Evolutionary conservation across 1,284 basidiomycete genomes (phyloP), one percentile per base, ranked within the genome.

Genomic region (Thelephora terrestris): DNA sequence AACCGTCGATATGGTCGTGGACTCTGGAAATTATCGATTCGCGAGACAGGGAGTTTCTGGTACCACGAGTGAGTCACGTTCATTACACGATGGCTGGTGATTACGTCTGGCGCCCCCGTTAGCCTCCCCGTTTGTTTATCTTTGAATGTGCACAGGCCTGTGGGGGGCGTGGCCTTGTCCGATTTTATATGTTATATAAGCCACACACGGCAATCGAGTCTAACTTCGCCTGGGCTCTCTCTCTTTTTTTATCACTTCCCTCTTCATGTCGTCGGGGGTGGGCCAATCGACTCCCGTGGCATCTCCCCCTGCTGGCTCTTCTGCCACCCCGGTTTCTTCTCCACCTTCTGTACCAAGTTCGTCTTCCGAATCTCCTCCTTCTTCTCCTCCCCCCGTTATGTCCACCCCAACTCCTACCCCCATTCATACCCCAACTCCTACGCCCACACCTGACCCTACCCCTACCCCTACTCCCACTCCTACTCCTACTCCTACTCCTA

Each of bases 291-390:
- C 45, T 34, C 10, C 29, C 10, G 12, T 38, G 43, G 23, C 49
- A 2, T 27, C 45, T 14, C 5, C 46, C 32, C 5, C 38, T 18
- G 16, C 29, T 43, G 46, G 54, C 23, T 38, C 56, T 17, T 52
- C 50, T 42, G 45, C 53, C 17, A 34, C 47, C 38, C 40, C 49
- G 21, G 14, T 42, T 32, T 23, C 50, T 32, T 32, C 48, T 23
- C 52, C 56, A n/a, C 47, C 55, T 14, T 32, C 48, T 35, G 39
- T 47, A 9, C 46, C 48, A 38, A 39, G 32, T 46, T 42, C 54
- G 46, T 44, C 48, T 45, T 42, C 50, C 20, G 34, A 47, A 42
- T 42, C 47, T 27, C 37, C 49, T 20, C 29, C 53, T 17, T 48
- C 54, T 23, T 45, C 52, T 20, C 48, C 54, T 40, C 17, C 50